Conservation (phyloP, 2,329 filamentous ascomycete genomes). For the Cladosporium austrohemisphaericum region DNA sequence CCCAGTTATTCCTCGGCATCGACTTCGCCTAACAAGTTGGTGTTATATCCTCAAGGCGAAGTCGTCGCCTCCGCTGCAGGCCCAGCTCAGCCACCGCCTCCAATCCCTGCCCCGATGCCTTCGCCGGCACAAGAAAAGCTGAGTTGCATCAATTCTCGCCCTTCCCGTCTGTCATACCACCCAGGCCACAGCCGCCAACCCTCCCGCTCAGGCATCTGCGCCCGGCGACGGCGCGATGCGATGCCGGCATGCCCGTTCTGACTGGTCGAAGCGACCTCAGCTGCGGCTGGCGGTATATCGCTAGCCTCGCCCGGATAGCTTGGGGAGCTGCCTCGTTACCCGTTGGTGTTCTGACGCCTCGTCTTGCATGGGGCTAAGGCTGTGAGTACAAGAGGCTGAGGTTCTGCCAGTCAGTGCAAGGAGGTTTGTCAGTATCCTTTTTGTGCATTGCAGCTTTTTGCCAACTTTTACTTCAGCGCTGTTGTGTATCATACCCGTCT, state of each 20-base stretch:
- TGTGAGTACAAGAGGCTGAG: slow-evolving; percentile 7
- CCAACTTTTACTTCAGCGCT: neutral
- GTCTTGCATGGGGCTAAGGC: neutral
- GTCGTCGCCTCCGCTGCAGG: neutral
- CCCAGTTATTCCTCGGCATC: no score
- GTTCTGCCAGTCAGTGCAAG: slow-evolving; percentile 1
- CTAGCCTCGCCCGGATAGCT: slow-evolving; percentile 5
- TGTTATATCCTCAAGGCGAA: no score
- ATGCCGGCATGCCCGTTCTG: slow-evolving; percentile 1
- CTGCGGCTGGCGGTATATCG: slow-evolving; percentile 14
- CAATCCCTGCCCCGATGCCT: slow-evolving; percentile 1
- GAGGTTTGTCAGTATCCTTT: slow-evolving; percentile 10
- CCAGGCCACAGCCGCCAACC: neutral
- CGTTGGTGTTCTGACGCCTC: neutral
- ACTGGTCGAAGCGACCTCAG: slow-evolving; percentile 11
- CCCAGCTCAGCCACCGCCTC: slow-evolving; percentile 2
- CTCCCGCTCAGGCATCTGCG: neutral
- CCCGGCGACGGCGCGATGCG: slow-evolving; percentile 7
- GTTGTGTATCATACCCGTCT: neutral
- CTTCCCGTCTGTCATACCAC: slow-evolving; percentile 1
- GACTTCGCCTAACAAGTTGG: no score
- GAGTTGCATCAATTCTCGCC: slow-evolving; percentile 3
- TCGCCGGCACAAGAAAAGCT: neutral
- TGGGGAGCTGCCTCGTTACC: neutral
- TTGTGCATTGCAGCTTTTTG: neutral